A percentile compares a stretch with the other conserved stretches of the same genome.
Evolutionary conservation across 2,329 filamentous ascomycete genomes (phyloP).

Genomic region (Hypoxylon sp.): DNA sequence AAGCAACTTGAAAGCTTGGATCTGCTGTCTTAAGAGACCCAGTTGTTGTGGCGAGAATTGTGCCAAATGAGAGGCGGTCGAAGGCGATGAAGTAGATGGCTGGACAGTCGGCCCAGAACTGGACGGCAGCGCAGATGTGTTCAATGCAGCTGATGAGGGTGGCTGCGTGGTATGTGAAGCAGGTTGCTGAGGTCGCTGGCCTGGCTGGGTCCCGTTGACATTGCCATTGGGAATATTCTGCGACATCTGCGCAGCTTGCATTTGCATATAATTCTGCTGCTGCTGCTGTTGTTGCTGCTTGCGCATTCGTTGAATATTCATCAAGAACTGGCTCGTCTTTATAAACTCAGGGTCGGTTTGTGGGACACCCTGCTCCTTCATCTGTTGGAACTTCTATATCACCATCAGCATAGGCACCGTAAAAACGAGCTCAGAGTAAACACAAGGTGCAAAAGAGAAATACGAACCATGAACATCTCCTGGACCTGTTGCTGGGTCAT

Average conservation of each 20-base stretch:
- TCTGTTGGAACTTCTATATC: slow-evolving; percentile 84
- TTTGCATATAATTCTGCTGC: slow-evolving; percentile 69
- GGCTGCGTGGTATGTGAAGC: slow-evolving; percentile 56
- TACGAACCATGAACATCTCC: slow-evolving; percentile 75
- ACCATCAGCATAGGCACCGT: slow-evolving; percentile 55
- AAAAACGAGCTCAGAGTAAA: slow-evolving; percentile 12
- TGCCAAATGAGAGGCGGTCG: slow-evolving; percentile 53
- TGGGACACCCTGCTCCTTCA: slow-evolving; percentile 88
- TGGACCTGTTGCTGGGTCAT: slow-evolving; percentile 84
- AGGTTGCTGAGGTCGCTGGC: slow-evolving; percentile 58
- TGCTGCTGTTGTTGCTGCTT: slow-evolving; percentile 67
- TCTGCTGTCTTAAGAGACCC: slow-evolving; percentile 84
- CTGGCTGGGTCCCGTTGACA: slow-evolving; percentile 65
- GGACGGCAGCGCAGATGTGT: slow-evolving; percentile 59
- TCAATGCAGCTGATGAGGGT: slow-evolving; percentile 56
- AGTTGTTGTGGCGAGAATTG: slow-evolving; percentile 86
- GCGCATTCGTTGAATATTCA: slow-evolving; percentile 76
- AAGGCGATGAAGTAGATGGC: slow-evolving; percentile 54
- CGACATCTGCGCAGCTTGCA: slow-evolving; percentile 62
- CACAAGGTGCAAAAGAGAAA: slow-evolving; percentile 19
- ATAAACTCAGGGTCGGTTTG: slow-evolving; percentile 88
- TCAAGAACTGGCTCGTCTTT: slow-evolving; percentile 83
- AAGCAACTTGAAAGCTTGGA: slow-evolving; percentile 90
- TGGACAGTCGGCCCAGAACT: slow-evolving; percentile 53
- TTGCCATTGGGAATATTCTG: slow-evolving; percentile 71